Base-by-base conservation (phyloP, 306 rosid genomes). In the Betula pendula region DNA sequence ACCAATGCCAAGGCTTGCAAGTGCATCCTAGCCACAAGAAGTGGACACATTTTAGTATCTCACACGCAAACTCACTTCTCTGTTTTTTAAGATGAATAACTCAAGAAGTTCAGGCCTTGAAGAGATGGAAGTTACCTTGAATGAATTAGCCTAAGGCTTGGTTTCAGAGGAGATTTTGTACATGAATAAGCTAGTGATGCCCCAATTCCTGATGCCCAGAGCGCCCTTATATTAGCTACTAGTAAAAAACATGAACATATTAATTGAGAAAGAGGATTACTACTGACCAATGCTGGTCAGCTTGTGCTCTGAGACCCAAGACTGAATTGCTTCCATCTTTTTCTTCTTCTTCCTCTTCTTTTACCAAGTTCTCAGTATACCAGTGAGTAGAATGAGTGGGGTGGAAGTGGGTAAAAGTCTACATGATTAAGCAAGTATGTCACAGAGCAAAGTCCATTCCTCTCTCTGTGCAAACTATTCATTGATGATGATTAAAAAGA, bases 391-490 rank as follows among this genome's bases (percentile, higher is more conserved):
- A 38, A 38, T 35, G 42, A 38, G 1, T 38, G 42, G 42, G 42
- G 42, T 35, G 40, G 40, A 35, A 35, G 40, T 5, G 7, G 42
- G 1, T 0, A 5, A 38, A 38, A 38, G 42, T 38, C 42, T 38
- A 38, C 42, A 38, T 5, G 42, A 38, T 38, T 6, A 38, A 38
- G 42, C 42, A 38, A 38, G 42, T 5, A 85, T 92, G 77, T 95
- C 97, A 80, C 97, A 96, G 20, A 96, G 98, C 88, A 76, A 51
- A 24, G 97, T 86, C 99, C 99, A 96, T 66, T 90, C 94, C 42
- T 38, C 68, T 85, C 86, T 85, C 78, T 92, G 96, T 56, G 99
- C 94, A 84, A 95, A 95, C 97, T 90, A 92, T 89, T 68, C 59
- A 76, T 53, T 68, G 75, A 79, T 52, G 81, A 81, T 42, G 73